These are phyloP conservation scores for Primulina tabacum DNA, from an alignment of 257 asterid species.

Conservation along the genomic window DNA sequence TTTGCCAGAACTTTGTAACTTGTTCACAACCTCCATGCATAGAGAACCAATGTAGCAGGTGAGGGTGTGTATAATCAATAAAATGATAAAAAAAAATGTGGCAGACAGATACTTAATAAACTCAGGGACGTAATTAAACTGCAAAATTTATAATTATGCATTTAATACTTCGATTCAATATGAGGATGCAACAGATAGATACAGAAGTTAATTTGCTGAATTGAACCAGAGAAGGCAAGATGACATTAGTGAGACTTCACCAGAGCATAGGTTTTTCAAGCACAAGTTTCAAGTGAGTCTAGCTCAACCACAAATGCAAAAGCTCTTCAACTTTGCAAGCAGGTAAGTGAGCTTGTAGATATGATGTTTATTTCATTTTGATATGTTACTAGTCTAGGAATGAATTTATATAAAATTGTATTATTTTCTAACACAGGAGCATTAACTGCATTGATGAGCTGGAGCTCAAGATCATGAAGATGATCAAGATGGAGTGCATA, in stretches of 20 bases:
- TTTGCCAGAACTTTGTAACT: constrained; percentile 86
- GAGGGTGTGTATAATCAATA: constrained; percentile 1
- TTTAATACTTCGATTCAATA: not conserved
- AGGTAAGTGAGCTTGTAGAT: not conserved
- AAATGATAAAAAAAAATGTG: not conserved
- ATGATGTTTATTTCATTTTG: not conserved
- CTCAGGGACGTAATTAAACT: not conserved
- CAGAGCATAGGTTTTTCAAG: not conserved
- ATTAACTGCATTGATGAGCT: not conserved
- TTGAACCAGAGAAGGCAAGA: not conserved
- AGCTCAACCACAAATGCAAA: not conserved
- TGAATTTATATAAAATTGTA: not conserved
- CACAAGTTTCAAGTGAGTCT: not conserved
- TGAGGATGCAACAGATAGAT: constrained; percentile 3
- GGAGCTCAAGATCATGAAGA: not conserved
- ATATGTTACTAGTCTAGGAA: not conserved
- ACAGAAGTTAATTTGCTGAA: not conserved
- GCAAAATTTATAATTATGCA: not conserved
- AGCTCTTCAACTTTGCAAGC: not conserved
- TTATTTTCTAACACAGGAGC: not conserved
- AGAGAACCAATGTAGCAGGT: constrained; percentile 15
- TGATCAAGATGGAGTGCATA: not conserved
- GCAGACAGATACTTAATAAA: not conserved
- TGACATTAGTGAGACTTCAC: not conserved
- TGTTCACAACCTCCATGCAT: constrained; percentile 64